These are phyloP conservation scores for Crithidia thermophila DNA, from an alignment of 208 protist genomes.

Conservation along the genomic window DNA sequence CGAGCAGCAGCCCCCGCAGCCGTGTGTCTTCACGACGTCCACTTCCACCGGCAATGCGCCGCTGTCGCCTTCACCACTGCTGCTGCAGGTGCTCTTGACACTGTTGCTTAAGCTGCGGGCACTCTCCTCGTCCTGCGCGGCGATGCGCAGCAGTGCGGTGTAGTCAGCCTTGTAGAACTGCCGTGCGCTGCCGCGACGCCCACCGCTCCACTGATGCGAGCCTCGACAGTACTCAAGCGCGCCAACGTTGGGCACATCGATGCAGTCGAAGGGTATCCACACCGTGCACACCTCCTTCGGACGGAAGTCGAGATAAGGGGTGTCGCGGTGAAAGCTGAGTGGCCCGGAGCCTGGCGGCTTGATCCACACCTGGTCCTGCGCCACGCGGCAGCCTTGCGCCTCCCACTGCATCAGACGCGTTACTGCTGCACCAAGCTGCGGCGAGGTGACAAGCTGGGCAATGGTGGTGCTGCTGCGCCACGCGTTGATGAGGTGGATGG, in stretches of 20 bases:
- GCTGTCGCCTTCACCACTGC: neutral
- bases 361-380: constrained; percentile 52
- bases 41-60: neutral
- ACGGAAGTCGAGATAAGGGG: constrained; percentile 44
- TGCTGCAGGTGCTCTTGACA: no score
- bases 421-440: constrained; percentile 20
- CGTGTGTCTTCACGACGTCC: constrained; percentile 17
- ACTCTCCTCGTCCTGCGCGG: constrained; percentile 29
- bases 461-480: constrained; percentile 26
- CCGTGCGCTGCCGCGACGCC: constrained; percentile 36
- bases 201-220: constrained; percentile 35
- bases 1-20: constrained; percentile 31
- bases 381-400: constrained; percentile 34
- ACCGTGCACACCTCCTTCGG: constrained; percentile 51
- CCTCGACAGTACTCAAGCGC: constrained; percentile 50
- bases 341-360: constrained; percentile 38
- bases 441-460: constrained; percentile 20
- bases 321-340: constrained; percentile 56
- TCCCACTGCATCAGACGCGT: constrained; percentile 39
- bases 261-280: constrained; percentile 42
- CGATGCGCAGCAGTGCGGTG: constrained; percentile 31
- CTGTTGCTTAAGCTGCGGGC: no score
- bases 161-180: constrained; percentile 54
- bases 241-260: constrained; percentile 21
- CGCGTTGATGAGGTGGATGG: constrained; percentile 40